Conservation (phyloP, 106 monocot species). For the Acorus gramineus region DNA sequence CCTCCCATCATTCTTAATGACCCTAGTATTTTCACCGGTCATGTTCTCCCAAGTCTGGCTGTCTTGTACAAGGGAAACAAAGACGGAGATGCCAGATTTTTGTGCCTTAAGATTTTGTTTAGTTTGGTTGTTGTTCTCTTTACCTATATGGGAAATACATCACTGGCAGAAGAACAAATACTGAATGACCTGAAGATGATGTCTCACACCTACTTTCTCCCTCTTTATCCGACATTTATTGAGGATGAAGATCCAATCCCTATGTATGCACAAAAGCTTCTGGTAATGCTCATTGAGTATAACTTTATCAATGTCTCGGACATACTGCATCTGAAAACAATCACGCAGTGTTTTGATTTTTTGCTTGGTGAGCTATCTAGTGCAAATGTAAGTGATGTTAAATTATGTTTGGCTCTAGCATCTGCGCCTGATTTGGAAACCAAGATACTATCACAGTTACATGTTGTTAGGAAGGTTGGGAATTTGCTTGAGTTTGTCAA, state of each 20-base stretch:
- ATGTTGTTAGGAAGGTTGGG: slow-evolving; percentile 76
- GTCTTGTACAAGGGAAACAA: slow-evolving; percentile 84
- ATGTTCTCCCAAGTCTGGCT: slow-evolving; percentile 66
- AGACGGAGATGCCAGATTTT: slow-evolving; percentile 90
- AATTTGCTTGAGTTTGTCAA: slow-evolving; percentile 88
- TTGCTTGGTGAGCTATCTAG: slow-evolving; percentile 66
- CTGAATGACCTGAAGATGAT: slow-evolving; percentile 43
- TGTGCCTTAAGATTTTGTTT: slow-evolving; percentile 87
- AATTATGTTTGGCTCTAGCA: slow-evolving; percentile 73
- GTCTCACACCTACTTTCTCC: slow-evolving; percentile 60
- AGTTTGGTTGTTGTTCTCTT: slow-evolving; percentile 70
- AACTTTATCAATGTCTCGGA: slow-evolving; percentile 64
- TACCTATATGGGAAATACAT: slow-evolving; percentile 21
- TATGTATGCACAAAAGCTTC: slow-evolving; percentile 93
- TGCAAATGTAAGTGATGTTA: slow-evolving; percentile 89
- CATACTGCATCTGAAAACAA: slow-evolving; percentile 58
- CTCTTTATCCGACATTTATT: slow-evolving; percentile 65
- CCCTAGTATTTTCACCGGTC: slow-evolving; percentile 43
- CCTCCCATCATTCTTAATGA: slow-evolving; percentile 48
- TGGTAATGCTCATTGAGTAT: slow-evolving; percentile 83
- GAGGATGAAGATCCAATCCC: slow-evolving; percentile 99
- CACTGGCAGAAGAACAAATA: slow-evolving; percentile 16
- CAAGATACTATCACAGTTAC: slow-evolving; percentile 51
- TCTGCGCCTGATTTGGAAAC: slow-evolving; percentile 94
- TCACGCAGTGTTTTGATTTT: slow-evolving; percentile 80